A percentile compares a stretch with the other conserved stretches of the same genome.
Conservation (phyloP, 2,329 filamentous ascomycete genomes). For the Fusarium papillatum region DNA sequence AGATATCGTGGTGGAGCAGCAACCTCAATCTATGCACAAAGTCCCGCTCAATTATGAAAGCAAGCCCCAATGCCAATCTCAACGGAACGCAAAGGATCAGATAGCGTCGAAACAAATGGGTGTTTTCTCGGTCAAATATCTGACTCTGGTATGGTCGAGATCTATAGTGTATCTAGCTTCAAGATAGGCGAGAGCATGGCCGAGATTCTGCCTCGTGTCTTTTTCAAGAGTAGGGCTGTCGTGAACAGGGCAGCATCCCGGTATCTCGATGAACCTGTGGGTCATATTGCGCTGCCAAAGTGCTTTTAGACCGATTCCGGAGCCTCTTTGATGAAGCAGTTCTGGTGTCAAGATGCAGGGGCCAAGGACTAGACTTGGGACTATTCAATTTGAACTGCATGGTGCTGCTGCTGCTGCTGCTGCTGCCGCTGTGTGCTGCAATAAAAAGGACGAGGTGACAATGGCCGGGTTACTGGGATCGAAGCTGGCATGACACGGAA, state of each 20-base stretch:
- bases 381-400: constrained; percentile 1
- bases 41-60: not conserved
- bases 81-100: constrained; percentile 21
- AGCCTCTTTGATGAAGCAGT: not conserved
- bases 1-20: constrained; percentile 12
- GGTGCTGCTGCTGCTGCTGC: not conserved
- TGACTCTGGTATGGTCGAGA: constrained; percentile 3
- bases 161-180: constrained; percentile 12
- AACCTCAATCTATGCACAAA: not conserved
- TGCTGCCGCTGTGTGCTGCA: not conserved
- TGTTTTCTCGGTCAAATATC: not conserved
- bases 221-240: not conserved
- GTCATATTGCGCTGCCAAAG: not conserved
- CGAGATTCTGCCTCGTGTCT: constrained; percentile 5
- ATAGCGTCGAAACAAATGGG: not conserved
- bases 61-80: not conserved
- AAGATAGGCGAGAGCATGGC: constrained; percentile 38
- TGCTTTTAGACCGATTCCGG: not conserved
- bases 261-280: constrained; percentile 7
- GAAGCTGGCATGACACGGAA: constrained; percentile 7
- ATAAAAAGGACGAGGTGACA: not conserved
- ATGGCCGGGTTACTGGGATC: constrained; percentile 8
- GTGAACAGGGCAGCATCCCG: constrained; percentile 3
- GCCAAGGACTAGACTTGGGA: not conserved
- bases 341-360: not conserved